Percentiles rank a stretch among this genome's conserved stretches.
These are phyloP conservation scores for Globisporangium cederbergense DNA, from an alignment of 352 stramenopile genomes.

Conservation along the genomic window DNA sequence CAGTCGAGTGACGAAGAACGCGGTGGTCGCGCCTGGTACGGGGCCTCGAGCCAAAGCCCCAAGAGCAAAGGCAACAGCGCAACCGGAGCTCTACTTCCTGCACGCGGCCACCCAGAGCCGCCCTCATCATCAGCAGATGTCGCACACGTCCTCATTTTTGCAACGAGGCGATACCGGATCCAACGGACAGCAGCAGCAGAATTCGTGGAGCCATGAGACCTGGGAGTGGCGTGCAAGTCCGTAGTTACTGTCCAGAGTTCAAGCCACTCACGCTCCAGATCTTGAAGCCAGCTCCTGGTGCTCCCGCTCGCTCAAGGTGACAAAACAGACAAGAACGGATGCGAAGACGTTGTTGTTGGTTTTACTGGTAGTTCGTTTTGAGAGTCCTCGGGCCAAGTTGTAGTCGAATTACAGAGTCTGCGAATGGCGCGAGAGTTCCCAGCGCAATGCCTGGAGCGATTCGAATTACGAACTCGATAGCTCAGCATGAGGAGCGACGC, in stretches of 20 bases:
- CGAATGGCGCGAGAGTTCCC: too few relatives aligned
- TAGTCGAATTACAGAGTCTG: too few relatives aligned
- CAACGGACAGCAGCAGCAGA: constrained; percentile 1
- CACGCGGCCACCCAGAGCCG: constrained; percentile 26
- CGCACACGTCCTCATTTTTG: constrained; percentile 1
- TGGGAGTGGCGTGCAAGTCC: constrained; percentile 40
- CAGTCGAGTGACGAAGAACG: neutral
- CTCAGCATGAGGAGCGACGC: too few relatives aligned
- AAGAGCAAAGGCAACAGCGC: neutral
- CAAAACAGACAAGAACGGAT: neutral
- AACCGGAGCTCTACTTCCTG: constrained; percentile 54
- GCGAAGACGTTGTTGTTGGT: too few relatives aligned
- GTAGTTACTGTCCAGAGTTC: neutral
- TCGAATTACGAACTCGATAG: too few relatives aligned
- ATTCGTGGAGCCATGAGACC: constrained; percentile 26
- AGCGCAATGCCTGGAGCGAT: too few relatives aligned
- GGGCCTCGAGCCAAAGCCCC: neutral
- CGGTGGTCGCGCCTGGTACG: neutral
- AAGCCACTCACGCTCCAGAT: neutral
- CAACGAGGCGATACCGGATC: neutral
- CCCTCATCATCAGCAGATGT: neutral
- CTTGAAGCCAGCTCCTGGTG: too few relatives aligned
- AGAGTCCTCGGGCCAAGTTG: too few relatives aligned
- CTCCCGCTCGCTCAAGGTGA: neutral
- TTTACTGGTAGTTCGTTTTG: too few relatives aligned